These are phyloP conservation scores for Heterobasidion parviporum DNA, from an alignment of 1,284 basidiomycete genomes.

Conservation along the genomic window DNA sequence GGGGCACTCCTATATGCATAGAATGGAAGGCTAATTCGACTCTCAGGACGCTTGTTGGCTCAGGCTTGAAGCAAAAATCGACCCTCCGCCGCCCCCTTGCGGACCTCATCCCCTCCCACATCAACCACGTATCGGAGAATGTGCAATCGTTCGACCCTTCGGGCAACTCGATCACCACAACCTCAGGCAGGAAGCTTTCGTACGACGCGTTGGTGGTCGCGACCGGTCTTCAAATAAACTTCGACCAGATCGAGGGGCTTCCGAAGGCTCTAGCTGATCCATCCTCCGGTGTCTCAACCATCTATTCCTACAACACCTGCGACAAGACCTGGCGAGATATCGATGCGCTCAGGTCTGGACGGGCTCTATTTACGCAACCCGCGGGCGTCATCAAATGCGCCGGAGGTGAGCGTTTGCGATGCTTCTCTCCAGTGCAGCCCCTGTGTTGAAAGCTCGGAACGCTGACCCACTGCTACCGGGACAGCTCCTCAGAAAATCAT, in stretches of 20 bases:
- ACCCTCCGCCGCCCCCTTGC: conserved; percentile 62
- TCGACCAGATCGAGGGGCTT: conserved; percentile 73
- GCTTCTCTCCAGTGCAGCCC: neutral
- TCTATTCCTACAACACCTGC: conserved; percentile 84
- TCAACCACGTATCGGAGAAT: conserved; percentile 69
- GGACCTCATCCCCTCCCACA: conserved; percentile 66
- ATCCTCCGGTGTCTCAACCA: conserved; percentile 81
- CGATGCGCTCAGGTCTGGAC: conserved; percentile 65
- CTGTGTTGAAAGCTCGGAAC: neutral
- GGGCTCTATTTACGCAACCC: conserved; percentile 94
- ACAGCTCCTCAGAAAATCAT: conserved; percentile 88
- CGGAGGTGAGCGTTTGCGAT: conserved; percentile 51
- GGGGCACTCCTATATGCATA: neutral
- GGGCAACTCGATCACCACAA: conserved; percentile 66
- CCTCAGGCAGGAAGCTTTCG: conserved; percentile 61
- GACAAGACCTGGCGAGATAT: conserved; percentile 86
- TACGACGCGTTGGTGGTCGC: conserved; percentile 91
- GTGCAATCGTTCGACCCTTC: conserved; percentile 74
- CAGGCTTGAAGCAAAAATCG: conserved; percentile 69
- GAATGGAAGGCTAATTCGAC: neutral
- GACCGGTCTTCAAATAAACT: conserved; percentile 84
- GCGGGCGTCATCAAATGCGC: conserved; percentile 94
- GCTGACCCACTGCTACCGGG: neutral
- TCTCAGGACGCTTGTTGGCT: conserved; percentile 84
- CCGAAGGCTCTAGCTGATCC: conserved; percentile 72